Evolutionary conservation across 371 early-diverging fungal species (phyloP).

Genomic region (Parasitella parasitica): DNA sequence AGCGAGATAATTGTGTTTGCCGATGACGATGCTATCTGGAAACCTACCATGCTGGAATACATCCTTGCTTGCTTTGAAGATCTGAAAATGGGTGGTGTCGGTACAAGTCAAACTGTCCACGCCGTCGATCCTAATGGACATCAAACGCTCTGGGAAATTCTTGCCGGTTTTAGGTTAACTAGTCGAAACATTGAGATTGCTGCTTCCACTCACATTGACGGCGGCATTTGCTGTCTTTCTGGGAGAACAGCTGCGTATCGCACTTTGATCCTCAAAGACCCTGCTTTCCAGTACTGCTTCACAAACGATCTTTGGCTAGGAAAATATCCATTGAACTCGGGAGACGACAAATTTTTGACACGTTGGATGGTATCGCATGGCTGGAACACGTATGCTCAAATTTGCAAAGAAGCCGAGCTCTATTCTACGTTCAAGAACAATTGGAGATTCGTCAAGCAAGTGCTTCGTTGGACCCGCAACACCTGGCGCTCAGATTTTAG

Average conservation of each 20-base stretch:
- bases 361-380: constrained; percentile 76
- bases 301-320: constrained; percentile 73
- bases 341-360: constrained; percentile 78
- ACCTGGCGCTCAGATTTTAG: constrained; percentile 77
- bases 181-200: constrained; percentile 78
- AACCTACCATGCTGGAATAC: constrained; percentile 59
- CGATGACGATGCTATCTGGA: constrained; percentile 79
- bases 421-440: constrained; percentile 77
- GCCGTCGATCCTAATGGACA: constrained; percentile 58
- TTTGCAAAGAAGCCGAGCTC: constrained; percentile 72
- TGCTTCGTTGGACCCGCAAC: constrained; percentile 75
- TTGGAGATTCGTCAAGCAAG: constrained; percentile 75
- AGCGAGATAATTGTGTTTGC: constrained; percentile 74
- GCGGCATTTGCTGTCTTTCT: constrained; percentile 75
- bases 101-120: constrained; percentile 65
- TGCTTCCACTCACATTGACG: constrained; percentile 76
- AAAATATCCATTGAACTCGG: constrained; percentile 73
- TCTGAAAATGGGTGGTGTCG: constrained; percentile 71
- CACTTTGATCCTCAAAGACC: constrained; percentile 71
- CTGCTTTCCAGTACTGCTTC: constrained; percentile 68
- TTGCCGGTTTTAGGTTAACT: constrained; percentile 71
- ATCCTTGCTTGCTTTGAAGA: constrained; percentile 78
- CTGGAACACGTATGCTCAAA: constrained; percentile 73
- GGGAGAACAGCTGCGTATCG: constrained; percentile 82
- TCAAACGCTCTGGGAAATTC: constrained; percentile 72